Percentiles rank a stretch among this genome's conserved stretches.
These are phyloP conservation scores for Moesziomyces parantarcticus DNA, from an alignment of 1,284 basidiomycete genomes.

Conservation along the genomic window DNA sequence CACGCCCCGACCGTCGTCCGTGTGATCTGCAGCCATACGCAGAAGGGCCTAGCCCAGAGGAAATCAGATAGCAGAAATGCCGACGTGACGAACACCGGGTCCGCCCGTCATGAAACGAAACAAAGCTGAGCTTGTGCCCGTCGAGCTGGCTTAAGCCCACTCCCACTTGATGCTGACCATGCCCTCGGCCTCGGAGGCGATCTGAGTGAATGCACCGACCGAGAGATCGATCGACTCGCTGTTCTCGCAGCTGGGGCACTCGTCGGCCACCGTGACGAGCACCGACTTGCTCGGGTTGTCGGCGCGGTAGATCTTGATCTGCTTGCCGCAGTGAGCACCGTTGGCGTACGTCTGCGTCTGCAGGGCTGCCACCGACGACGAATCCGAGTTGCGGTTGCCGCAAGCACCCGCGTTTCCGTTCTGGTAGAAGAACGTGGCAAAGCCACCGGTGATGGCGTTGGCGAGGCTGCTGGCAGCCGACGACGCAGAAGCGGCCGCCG, in stretches of 20 bases:
- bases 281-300: constrained; percentile 71
- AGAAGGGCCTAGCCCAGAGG: constrained; percentile 4
- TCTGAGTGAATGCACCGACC: constrained; percentile 75
- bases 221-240: constrained; percentile 83
- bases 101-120: not conserved
- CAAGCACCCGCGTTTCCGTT: constrained; percentile 63
- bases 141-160: constrained; percentile 24
- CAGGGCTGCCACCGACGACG: constrained; percentile 43
- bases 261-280: constrained; percentile 70
- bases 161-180: constrained; percentile 69
- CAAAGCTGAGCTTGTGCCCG: not conserved
- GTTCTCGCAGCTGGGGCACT: constrained; percentile 71
- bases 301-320: constrained; percentile 73
- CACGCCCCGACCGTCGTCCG: constrained; percentile 6
- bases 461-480: constrained; percentile 18
- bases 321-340: constrained; percentile 76
- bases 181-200: constrained; percentile 74
- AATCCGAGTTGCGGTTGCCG: constrained; percentile 58
- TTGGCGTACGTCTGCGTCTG: constrained; percentile 54
- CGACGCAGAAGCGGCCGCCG: constrained; percentile 11
- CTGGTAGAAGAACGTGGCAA: constrained; percentile 62
- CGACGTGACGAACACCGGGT: not conserved
- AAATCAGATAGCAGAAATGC: not conserved
- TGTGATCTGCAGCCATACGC: constrained; percentile 12
- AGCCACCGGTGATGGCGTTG: constrained; percentile 43